Conservation (phyloP, 2,329 filamentous ascomycete species). For the Scedosporium dehoogii region DNA sequence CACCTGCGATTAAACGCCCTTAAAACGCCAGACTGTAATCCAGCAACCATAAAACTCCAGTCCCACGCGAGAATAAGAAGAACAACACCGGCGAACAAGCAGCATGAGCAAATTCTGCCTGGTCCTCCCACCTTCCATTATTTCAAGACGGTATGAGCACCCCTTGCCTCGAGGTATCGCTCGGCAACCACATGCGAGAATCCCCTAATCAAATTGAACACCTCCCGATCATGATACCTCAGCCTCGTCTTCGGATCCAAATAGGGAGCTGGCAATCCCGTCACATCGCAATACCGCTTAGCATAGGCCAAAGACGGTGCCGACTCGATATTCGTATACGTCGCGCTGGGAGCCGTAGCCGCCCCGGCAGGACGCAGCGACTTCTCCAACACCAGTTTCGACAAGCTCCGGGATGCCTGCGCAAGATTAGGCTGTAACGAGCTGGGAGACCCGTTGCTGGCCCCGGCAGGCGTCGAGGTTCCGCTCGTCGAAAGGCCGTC, state of each 20-base stretch:
- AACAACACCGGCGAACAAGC: neutral
- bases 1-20: too few relatives aligned
- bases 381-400: conserved; percentile 81
- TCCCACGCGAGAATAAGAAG: too few relatives aligned
- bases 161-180: conserved; percentile 79
- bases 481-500: conserved; percentile 48
- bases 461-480: conserved; percentile 41
- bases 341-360: conserved; percentile 55
- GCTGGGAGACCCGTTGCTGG: conserved; percentile 24
- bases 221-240: conserved; percentile 85
- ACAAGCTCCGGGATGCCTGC: conserved; percentile 80
- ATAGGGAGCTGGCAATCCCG: conserved; percentile 83
- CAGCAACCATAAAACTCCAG: too few relatives aligned
- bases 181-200: conserved; percentile 77
- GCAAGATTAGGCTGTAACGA: conserved; percentile 52
- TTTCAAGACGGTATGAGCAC: conserved; percentile 88
- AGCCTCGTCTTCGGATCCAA: conserved; percentile 90
- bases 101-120: neutral
- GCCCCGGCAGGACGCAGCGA: conserved; percentile 33
- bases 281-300: conserved; percentile 92
- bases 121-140: conserved; percentile 28
- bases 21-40: too few relatives aligned
- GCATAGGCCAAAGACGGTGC: conserved; percentile 79
- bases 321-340: conserved; percentile 94
- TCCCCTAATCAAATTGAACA: conserved; percentile 73